Evolutionary conservation across 768 basidiomycete genomes (phyloP).

Genomic region (Lactarius pseudohatsudake): DNA sequence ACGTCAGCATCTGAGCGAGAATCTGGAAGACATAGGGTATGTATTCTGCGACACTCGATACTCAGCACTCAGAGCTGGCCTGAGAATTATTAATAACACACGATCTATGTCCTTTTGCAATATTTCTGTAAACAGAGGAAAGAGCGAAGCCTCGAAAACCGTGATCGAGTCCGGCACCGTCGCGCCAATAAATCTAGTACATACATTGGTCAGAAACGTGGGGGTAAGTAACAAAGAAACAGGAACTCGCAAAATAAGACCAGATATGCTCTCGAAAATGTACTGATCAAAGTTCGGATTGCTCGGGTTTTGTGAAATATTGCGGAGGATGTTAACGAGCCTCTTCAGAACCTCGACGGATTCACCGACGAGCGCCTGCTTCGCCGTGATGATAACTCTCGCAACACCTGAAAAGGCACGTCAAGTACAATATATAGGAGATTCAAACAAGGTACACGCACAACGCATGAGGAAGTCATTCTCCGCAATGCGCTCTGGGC

Average conservation of each 20-base stretch:
- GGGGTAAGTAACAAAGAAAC: neutral
- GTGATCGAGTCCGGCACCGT: constrained; percentile 65
- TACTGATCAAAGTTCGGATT: constrained; percentile 98
- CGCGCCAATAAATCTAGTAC: constrained; percentile 71
- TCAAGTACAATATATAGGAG: constrained; percentile 7
- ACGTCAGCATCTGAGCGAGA: constrained; percentile 90
- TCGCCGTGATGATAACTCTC: constrained; percentile 89
- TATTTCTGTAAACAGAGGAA: constrained; percentile 85
- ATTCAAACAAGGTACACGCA: constrained; percentile 39
- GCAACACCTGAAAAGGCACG: constrained; percentile 63
- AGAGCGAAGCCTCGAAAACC: constrained; percentile 77
- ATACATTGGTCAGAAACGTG: neutral
- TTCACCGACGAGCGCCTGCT: constrained; percentile 68
- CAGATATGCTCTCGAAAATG: constrained; percentile 95
- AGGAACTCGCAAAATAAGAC: constrained; percentile 68
- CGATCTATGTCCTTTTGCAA: constrained; percentile 92
- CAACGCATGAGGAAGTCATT: constrained; percentile 99
- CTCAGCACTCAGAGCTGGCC: neutral
- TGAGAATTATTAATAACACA: constrained; percentile 39
- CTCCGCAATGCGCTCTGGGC: constrained; percentile 91
- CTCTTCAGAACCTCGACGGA: constrained; percentile 66
- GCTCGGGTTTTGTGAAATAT: constrained; percentile 93
- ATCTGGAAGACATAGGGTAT: constrained; percentile 98
- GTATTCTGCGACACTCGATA: constrained; percentile 60
- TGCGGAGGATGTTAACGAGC: constrained; percentile 79